Conservation (phyloP, 2,329 filamentous ascomycete species). For the Nigrograna mackinnonii region DNA sequence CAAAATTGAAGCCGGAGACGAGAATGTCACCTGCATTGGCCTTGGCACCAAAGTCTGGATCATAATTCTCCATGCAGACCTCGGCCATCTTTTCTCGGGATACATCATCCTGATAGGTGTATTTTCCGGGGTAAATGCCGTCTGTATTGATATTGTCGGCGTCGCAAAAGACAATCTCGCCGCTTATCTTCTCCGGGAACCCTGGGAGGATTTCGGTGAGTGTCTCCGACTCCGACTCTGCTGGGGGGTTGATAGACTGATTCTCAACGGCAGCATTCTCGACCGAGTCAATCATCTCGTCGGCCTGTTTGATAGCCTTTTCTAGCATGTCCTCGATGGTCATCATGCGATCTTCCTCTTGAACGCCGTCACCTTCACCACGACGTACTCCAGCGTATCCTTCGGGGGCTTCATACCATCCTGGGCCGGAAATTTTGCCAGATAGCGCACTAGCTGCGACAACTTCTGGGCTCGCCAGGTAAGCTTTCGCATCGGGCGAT, state of each 20-base stretch:
- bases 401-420: constrained; percentile 74
- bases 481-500: constrained; percentile 75
- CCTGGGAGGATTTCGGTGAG: constrained; percentile 77
- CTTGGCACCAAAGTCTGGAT: constrained; percentile 67
- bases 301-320: constrained; percentile 70
- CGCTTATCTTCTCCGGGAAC: constrained; percentile 80
- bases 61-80: constrained; percentile 95
- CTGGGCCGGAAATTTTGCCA: constrained; percentile 75
- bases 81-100: constrained; percentile 78
- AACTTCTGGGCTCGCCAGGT: constrained; percentile 86
- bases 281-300: constrained; percentile 61
- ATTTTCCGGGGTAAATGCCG: constrained; percentile 87
- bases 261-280: constrained; percentile 35
- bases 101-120: constrained; percentile 89
- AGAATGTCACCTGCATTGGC: constrained; percentile 77
- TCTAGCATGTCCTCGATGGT: constrained; percentile 72
- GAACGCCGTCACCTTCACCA: constrained; percentile 72
- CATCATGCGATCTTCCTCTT: constrained; percentile 65
- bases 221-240: constrained; percentile 37
- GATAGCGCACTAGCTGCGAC: constrained; percentile 85
- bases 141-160: constrained; percentile 90
- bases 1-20: constrained; percentile 87
- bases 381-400: constrained; percentile 68
- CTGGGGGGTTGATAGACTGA: constrained; percentile 33
- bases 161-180: constrained; percentile 88